Evolutionary conservation across 164 flowering plant species (phyloP).

Genomic region (Sedum album): DNA sequence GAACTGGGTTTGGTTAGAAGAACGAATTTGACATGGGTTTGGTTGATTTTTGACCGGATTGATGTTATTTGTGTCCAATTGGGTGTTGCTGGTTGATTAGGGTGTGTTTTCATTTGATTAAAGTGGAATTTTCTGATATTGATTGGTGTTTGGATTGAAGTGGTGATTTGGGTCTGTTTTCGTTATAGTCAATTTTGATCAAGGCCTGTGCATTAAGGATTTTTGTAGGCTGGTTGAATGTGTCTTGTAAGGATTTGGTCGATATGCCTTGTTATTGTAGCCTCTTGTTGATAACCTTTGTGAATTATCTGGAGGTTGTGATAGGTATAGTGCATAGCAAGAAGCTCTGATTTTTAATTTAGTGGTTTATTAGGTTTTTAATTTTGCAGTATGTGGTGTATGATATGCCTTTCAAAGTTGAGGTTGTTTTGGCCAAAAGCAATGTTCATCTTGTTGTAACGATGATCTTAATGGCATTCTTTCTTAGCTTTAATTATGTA

Average conservation of each 20-base stretch:
- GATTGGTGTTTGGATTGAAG: too few species aligned
- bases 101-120: too few species aligned
- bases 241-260: neutral
- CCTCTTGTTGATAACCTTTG: neutral
- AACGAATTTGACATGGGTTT: neutral
- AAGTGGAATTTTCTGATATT: too few species aligned
- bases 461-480: too few species aligned
- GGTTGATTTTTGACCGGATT: neutral
- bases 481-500: too few species aligned
- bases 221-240: neutral
- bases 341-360: neutral
- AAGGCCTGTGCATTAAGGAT: neutral
- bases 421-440: too few species aligned
- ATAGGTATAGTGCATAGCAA: too few species aligned
- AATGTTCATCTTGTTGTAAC: too few species aligned
- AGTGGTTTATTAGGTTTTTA: neutral
- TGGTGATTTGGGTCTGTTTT: neutral
- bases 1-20: too few species aligned
- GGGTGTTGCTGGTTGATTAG: neutral
- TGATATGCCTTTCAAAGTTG: too few species aligned
- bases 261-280: neutral
- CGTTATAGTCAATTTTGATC: neutral
- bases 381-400: neutral
- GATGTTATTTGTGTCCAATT: neutral
- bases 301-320: too few species aligned